Conservation (phyloP, 2,329 filamentous ascomycete genomes). For the Rutstroemia sp. region DNA sequence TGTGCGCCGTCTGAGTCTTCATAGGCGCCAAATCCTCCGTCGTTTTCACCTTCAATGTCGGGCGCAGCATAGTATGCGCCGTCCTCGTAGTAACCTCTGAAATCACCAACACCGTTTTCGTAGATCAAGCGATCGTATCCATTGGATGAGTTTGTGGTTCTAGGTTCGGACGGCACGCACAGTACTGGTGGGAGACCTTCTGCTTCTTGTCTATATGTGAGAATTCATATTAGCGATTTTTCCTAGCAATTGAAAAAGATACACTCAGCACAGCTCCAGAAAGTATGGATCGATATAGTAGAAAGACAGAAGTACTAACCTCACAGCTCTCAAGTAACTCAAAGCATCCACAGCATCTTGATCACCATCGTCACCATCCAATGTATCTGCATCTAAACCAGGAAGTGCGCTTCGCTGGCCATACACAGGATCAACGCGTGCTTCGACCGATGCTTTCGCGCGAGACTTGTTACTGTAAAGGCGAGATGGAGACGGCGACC, state of each 20-base stretch:
- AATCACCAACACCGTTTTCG: conserved; percentile 42
- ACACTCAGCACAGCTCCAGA: conserved; percentile 34
- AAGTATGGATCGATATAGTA: conserved; percentile 12
- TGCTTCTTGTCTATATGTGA: conserved; percentile 59
- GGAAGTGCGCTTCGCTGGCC: conserved; percentile 69
- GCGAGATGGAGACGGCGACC: conserved; percentile 1
- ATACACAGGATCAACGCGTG: conserved; percentile 52
- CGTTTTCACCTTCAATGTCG: conserved; percentile 30
- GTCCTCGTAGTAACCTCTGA: conserved; percentile 63
- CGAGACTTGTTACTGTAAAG: conserved; percentile 21
- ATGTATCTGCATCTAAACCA: conserved; percentile 43
- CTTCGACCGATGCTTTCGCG: conserved; percentile 16
- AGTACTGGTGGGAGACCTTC: conserved; percentile 64
- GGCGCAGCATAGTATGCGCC: conserved; percentile 65
- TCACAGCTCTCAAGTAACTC: conserved; percentile 63
- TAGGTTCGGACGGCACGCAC: conserved; percentile 46
- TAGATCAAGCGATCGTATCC: conserved; percentile 38
- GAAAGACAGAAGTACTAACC: conserved; percentile 41
- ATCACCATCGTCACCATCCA: conserved; percentile 47
- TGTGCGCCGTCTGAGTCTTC: conserved; percentile 16
- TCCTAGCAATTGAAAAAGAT: conserved; percentile 1
- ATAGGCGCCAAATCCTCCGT: conserved; percentile 23
- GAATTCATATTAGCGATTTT: conserved; percentile 36
- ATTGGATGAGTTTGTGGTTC: conserved; percentile 20
- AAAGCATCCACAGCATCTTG: conserved; percentile 59